Conservation (phyloP, 805 yeast genomes). For the Torulaspora maleeae region DNA sequence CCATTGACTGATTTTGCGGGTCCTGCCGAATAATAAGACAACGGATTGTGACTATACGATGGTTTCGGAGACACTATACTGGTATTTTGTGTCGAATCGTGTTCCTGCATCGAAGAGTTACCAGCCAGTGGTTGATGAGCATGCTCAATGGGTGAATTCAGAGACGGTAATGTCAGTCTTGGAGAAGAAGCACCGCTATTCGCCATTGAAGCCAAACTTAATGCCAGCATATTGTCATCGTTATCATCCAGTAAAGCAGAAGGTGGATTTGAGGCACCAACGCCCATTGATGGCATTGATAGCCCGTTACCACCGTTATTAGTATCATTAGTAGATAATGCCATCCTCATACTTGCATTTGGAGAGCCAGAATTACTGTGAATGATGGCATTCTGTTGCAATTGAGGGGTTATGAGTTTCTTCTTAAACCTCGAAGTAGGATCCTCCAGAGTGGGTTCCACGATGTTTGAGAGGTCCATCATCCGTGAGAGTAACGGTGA, state of each 20-base stretch:
- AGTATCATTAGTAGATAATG: conserved; percentile 3
- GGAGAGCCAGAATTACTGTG: conserved; percentile 11
- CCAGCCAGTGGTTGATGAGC: conserved; percentile 6
- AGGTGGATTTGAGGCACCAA: conserved; percentile 16
- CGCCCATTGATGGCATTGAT: conserved; percentile 12
- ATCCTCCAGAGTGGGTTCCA: conserved; percentile 38
- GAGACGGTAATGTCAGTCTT: conserved; percentile 27
- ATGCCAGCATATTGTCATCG: conserved; percentile 35
- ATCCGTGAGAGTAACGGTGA: conserved; percentile 35
- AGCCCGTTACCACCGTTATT: conserved; percentile 6
- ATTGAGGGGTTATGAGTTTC: conserved; percentile 14
- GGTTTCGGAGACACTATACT: conserved; percentile 25
- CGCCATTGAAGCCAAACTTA: conserved; percentile 36
- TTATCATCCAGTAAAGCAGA: conserved; percentile 29
- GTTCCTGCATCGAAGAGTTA: conserved; percentile 4
- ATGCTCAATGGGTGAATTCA: conserved; percentile 27
- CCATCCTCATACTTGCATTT: neutral
- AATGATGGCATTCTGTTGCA: conserved; percentile 7
- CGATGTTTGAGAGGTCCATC: conserved; percentile 37
- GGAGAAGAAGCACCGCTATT: conserved; percentile 36
- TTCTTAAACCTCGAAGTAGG: conserved; percentile 31
- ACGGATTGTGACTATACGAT: conserved; percentile 22
- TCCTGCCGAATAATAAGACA: conserved; percentile 20
- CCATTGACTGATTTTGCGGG: conserved; percentile 4
- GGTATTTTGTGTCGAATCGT: conserved; percentile 12